Conservation (phyloP, 2,329 filamentous ascomycete genomes). For the Gnomoniopsis smithogilvyi region DNA sequence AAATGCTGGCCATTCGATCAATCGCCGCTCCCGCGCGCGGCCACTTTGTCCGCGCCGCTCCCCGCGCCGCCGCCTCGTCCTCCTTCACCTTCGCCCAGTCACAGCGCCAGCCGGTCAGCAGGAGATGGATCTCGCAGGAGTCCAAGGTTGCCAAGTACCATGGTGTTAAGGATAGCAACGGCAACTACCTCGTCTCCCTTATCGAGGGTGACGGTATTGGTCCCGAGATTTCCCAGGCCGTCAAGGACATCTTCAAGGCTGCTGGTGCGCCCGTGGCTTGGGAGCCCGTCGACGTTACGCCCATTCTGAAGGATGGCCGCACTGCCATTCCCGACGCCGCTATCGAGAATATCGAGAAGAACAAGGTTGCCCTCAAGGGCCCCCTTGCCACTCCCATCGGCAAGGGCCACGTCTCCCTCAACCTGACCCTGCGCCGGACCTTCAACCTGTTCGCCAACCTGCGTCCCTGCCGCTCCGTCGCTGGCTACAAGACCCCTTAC, state of each 20-base stretch:
- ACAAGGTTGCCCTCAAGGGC: conserved; percentile 97
- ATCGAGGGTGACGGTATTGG: conserved; percentile 99
- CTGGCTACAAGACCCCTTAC: conserved; percentile 97
- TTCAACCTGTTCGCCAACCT: conserved; percentile 99
- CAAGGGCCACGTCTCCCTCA: conserved; percentile 98
- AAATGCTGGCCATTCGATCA: conserved; percentile 79
- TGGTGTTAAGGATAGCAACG: conserved; percentile 86
- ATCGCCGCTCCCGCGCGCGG: conserved; percentile 71
- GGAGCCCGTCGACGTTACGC: conserved; percentile 96
- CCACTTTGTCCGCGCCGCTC: conserved; percentile 73
- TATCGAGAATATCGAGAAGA: conserved; percentile 89
- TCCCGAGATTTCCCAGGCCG: conserved; percentile 93
- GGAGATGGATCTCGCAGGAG: conserved; percentile 62
- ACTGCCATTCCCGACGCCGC: conserved; percentile 90
- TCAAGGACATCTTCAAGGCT: conserved; percentile 97
- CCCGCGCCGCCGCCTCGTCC: conserved; percentile 38
- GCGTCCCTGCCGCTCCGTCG: conserved; percentile 94
- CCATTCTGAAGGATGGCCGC: conserved; percentile 89
- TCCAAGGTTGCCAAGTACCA: conserved; percentile 89
- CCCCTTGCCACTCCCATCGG: conserved; percentile 95
- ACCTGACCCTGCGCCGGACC: conserved; percentile 95
- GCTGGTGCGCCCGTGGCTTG: conserved; percentile 92
- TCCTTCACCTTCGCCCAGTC: conserved; percentile 34
- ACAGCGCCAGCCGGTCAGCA: conserved; percentile 40
- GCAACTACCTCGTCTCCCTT: conserved; percentile 92